Evolutionary conservation across 208 protist genomes (phyloP).

Genomic region (Naegleria lovaniensis): DNA sequence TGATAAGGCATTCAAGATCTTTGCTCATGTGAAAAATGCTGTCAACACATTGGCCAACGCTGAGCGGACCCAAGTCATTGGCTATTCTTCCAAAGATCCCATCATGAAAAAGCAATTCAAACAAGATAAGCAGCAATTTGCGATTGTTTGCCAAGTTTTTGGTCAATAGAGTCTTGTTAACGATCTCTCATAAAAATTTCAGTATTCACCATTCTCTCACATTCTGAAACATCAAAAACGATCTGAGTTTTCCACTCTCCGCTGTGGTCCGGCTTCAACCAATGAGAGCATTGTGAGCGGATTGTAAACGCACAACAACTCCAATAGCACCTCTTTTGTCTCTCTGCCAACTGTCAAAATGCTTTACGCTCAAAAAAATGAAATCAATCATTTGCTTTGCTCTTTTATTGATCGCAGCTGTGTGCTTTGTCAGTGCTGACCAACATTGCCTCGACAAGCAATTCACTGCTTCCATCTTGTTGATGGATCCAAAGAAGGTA

Average conservation of each 20-base stretch:
- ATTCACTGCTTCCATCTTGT: not conserved
- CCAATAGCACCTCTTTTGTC: not conserved
- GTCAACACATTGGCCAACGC: not conserved
- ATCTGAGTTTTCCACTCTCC: too few relatives aligned
- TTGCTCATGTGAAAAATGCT: not conserved
- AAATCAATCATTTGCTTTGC: not conserved
- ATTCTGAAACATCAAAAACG: too few relatives aligned
- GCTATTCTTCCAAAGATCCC: not conserved
- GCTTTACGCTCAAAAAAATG: not conserved
- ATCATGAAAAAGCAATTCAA: constrained; percentile 3
- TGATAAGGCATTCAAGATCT: not conserved
- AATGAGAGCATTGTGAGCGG: too few relatives aligned
- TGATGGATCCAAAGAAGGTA: not conserved
- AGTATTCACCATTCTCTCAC: too few relatives aligned
- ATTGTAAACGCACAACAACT: not conserved
- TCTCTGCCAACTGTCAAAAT: not conserved
- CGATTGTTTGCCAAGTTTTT: not conserved
- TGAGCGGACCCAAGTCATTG: not conserved
- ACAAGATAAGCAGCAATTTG: not conserved
- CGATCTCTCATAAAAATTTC: too few relatives aligned
- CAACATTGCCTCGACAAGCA: not conserved
- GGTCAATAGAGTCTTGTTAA: too few relatives aligned
- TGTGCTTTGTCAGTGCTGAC: not conserved
- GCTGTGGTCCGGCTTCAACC: too few relatives aligned
- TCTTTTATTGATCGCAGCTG: not conserved